A percentile compares a stretch with the other conserved stretches of the same genome.
Conservation (phyloP, 768 basidiomycete genomes). For the Tricholoma terreum region DNA sequence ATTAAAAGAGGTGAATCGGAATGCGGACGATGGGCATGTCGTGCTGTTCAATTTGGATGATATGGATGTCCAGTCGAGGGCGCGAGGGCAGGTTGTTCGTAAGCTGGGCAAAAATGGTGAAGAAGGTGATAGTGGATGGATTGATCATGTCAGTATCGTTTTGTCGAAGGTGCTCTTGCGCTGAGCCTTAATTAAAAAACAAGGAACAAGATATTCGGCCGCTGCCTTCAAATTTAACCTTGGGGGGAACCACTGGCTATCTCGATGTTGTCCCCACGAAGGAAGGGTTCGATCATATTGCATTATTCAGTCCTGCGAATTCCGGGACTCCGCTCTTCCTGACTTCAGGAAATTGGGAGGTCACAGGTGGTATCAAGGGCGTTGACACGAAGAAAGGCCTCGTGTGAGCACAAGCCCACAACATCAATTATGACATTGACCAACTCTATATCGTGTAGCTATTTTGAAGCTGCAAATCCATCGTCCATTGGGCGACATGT, state of each 20-base stretch:
- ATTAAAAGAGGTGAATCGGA: slow-evolving; percentile 84
- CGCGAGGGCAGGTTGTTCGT: slow-evolving; percentile 59
- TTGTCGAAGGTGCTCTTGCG: neutral
- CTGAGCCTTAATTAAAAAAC: slow-evolving; percentile 5
- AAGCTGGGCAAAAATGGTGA: slow-evolving; percentile 81
- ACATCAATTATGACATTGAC: slow-evolving; percentile 8
- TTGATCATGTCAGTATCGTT: slow-evolving; percentile 60
- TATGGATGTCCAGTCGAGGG: slow-evolving; percentile 23
- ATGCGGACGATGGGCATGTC: slow-evolving; percentile 77
- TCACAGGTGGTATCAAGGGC: slow-evolving; percentile 67
- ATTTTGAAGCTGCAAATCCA: slow-evolving; percentile 85
- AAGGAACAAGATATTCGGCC: slow-evolving; percentile 65
- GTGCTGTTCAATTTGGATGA: slow-evolving; percentile 64
- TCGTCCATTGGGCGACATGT: slow-evolving; percentile 81
- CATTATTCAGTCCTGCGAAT: slow-evolving; percentile 79
- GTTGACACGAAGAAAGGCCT: slow-evolving; percentile 65
- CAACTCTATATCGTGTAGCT: slow-evolving; percentile 45
- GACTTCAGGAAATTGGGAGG: slow-evolving; percentile 89
- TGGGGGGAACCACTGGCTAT: slow-evolving; percentile 59
- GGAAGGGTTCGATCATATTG: slow-evolving; percentile 90
- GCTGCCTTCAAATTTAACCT: slow-evolving; percentile 43
- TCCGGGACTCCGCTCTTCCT: slow-evolving; percentile 74
- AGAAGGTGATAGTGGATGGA: slow-evolving; percentile 92
- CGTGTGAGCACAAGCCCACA: slow-evolving; percentile 55
- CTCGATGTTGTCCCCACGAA: slow-evolving; percentile 83